phyloP scores from a whole-genome alignment of 164 flowering plant genomes.

The Magnolia sinica region DNA sequence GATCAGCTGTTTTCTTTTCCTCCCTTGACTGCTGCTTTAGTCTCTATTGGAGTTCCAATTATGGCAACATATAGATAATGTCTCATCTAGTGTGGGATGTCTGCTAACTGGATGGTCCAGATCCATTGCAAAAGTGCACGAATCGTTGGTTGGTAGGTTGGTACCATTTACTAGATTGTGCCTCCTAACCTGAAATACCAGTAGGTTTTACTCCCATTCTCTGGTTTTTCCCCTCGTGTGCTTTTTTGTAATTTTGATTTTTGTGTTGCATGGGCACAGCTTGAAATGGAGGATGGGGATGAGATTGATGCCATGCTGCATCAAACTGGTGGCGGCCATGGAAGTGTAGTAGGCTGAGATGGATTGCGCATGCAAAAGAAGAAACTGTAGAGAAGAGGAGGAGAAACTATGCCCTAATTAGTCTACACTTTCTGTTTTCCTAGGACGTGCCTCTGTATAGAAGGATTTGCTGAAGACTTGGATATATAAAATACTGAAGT shows the following conservation, averaged over 20 bases:
- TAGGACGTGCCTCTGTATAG: background rate
- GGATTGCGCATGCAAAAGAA: background rate
- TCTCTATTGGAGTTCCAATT: background rate
- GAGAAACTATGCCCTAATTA: background rate
- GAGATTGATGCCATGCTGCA: slow-evolving; percentile 36
- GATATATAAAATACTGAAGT: no score
- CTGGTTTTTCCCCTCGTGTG: background rate
- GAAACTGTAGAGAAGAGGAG: background rate
- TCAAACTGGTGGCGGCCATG: slow-evolving; percentile 23
- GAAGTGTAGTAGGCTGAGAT: no score
- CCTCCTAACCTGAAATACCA: background rate
- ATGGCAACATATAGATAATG: background rate
- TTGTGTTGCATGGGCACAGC: slow-evolving; percentile 12
- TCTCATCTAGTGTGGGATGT: background rate
- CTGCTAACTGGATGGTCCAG: background rate
- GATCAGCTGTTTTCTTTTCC: no score
- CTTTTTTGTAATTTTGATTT: background rate
- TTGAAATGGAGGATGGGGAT: slow-evolving; percentile 37
- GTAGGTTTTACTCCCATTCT: background rate
- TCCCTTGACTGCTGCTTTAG: no score
- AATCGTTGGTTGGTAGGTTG: no score
- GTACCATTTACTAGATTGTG: background rate
- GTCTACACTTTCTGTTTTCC: background rate
- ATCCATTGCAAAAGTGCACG: background rate
- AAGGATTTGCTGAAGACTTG: background rate